phyloP scores from a whole-genome alignment of 129 eudicot genomes.

The Oenanthe sinensis region DNA sequence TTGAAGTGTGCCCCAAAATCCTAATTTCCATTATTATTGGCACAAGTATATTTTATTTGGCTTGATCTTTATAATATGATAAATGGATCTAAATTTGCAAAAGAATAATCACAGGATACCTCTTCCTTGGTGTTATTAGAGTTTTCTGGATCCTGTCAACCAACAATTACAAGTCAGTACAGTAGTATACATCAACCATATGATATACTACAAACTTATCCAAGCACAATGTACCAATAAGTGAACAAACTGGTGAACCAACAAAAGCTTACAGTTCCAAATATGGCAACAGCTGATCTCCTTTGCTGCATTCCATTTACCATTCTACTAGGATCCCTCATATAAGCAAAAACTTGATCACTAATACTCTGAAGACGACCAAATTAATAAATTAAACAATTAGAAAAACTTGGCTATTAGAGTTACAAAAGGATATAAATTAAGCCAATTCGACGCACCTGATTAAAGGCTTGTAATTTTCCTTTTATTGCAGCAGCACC shows the following conservation, averaged over 20 bases:
- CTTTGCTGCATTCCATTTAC: conserved; percentile 77
- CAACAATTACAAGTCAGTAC: conserved; percentile 6
- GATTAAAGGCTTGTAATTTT: conserved; percentile 71
- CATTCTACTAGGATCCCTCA: conserved; percentile 98
- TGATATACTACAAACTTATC: background rate
- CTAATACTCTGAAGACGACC: conserved; percentile 54
- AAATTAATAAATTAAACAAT: background rate
- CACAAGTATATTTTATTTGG: background rate
- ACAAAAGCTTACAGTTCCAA: conserved; percentile 61
- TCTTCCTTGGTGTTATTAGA: conserved; percentile 30
- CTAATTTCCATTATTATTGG: background rate
- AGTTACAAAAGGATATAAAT: background rate
- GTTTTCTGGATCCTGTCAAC: conserved; percentile 38
- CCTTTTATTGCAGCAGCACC: conserved; percentile 76
- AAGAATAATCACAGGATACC: conserved; percentile 21
- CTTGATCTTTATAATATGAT: background rate
- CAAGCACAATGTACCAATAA: background rate
- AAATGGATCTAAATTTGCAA: background rate
- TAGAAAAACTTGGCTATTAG: background rate
- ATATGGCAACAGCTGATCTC: conserved; percentile 57
- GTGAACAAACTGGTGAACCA: background rate
- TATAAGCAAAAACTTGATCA: conserved; percentile 75
- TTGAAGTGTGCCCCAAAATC: too few relatives aligned
- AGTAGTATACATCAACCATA: background rate
- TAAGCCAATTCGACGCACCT: conserved; percentile 34